Evolutionary conservation across 768 basidiomycete genomes (phyloP).

Genomic region (Boletellus ananiceps): DNA sequence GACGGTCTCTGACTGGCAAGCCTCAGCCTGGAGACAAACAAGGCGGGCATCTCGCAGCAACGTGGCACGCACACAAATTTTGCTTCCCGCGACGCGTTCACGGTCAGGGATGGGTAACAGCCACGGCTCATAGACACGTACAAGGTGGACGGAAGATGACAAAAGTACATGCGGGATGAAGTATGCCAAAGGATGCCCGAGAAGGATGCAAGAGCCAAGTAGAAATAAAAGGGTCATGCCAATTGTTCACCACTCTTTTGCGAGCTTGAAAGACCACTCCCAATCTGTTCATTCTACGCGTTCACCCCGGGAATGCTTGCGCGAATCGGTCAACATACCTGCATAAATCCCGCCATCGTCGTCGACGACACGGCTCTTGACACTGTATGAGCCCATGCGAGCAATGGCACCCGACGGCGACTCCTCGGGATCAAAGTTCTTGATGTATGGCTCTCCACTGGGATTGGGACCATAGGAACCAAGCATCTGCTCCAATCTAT

Average conservation of each 20-base stretch:
- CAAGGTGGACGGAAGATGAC: slow-evolving; percentile 10
- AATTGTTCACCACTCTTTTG: slow-evolving; percentile 76
- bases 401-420: slow-evolving; percentile 80
- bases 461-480: slow-evolving; percentile 84
- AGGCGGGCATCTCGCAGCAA: slow-evolving; percentile 7
- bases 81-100: background rate
- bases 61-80: background rate
- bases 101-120: slow-evolving; percentile 6
- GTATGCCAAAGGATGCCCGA: slow-evolving; percentile 28
- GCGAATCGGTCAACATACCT: slow-evolving; percentile 44
- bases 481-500: slow-evolving; percentile 91
- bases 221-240: slow-evolving; percentile 7
- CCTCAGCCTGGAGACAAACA: background rate
- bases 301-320: slow-evolving; percentile 8
- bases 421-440: slow-evolving; percentile 72
- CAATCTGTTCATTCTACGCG: slow-evolving; percentile 20
- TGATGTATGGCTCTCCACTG: slow-evolving; percentile 59
- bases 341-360: slow-evolving; percentile 81
- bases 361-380: slow-evolving; percentile 80
- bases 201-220: slow-evolving; percentile 20
- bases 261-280: slow-evolving; percentile 84
- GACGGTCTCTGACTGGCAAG: background rate
- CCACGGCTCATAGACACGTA: slow-evolving; percentile 14
- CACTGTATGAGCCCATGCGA: slow-evolving; percentile 72
- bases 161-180: slow-evolving; percentile 27